Conservation (phyloP, 2,329 filamentous ascomycete species). For the Aspergillus fumigatus region DNA sequence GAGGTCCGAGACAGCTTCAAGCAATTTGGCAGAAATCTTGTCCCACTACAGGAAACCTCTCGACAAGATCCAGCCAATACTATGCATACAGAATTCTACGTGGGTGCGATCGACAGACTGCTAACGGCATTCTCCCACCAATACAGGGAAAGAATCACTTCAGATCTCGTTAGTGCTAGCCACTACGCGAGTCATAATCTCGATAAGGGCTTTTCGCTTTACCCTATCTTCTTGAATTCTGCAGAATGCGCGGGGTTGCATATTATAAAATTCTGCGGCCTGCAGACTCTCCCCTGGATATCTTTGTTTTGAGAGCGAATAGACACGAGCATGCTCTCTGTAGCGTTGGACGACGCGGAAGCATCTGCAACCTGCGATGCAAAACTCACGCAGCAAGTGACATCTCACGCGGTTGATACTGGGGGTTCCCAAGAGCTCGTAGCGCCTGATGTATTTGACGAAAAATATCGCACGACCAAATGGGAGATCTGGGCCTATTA, state of each 20-base stretch:
- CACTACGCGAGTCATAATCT: neutral
- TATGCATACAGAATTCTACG: too few species aligned
- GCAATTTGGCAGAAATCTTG: too few species aligned
- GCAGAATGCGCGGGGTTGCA: slow-evolving; percentile 1
- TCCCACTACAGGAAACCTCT: too few species aligned
- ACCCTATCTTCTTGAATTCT: neutral
- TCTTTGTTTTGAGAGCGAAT: neutral
- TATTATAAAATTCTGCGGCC: neutral
- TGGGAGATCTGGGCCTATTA: slow-evolving; percentile 57
- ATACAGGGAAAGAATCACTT: neutral
- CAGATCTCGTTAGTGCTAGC: neutral
- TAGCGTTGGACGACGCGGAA: neutral
- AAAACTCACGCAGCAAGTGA: neutral
- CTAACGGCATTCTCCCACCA: neutral
- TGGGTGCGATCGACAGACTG: neutral
- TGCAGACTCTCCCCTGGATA: neutral
- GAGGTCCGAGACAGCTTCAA: too few species aligned
- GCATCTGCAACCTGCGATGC: neutral
- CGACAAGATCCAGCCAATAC: too few species aligned
- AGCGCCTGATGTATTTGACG: slow-evolving; percentile 53
- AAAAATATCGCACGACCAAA: slow-evolving; percentile 47
- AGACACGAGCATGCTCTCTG: neutral
- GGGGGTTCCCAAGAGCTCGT: slow-evolving; percentile 34
- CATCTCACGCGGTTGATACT: slow-evolving; percentile 3
- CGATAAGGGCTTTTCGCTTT: neutral